A percentile compares a stretch with the other conserved stretches of the same genome.
Conservation (phyloP, 257 asterid genomes). For the Thymus mandschuricus region DNA sequence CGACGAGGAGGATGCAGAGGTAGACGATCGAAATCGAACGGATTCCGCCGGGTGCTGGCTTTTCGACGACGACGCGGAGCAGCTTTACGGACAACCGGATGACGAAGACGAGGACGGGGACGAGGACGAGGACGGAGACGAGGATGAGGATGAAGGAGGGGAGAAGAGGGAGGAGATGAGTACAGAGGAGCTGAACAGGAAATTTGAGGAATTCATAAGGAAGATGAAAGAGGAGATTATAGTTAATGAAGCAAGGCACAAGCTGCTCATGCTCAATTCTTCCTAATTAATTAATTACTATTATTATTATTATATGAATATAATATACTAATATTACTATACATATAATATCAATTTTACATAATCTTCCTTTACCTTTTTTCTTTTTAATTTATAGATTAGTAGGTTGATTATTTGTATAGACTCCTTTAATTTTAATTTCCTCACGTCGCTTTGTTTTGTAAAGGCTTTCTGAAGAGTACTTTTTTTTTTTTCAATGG, state of each 20-base stretch:
- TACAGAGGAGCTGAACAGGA: slow-evolving; percentile 47
- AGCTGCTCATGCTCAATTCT: slow-evolving; percentile 14
- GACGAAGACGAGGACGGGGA: not conserved
- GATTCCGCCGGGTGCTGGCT: slow-evolving; percentile 27
- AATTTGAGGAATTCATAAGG: slow-evolving; percentile 53
- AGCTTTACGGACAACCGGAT: not conserved
- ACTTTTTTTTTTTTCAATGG: not conserved
- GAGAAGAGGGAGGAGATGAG: slow-evolving; percentile 30
- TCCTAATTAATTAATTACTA: too few species aligned
- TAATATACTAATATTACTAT: too few species aligned
- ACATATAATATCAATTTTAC: not conserved
- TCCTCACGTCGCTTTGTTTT: not conserved
- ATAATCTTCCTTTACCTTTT: not conserved
- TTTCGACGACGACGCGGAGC: slow-evolving; percentile 24
- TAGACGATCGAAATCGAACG: not conserved
- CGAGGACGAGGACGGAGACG: not conserved
- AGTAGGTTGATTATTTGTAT: slow-evolving; percentile 1
- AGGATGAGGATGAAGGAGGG: not conserved
- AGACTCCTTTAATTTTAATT: not conserved
- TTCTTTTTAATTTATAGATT: not conserved
- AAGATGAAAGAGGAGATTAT: slow-evolving; percentile 53
- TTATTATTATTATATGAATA: not conserved
- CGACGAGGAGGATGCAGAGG: not conserved
- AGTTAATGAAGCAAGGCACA: slow-evolving; percentile 31
- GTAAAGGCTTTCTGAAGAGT: not conserved